Evolutionary conservation across 148 eudicot genomes (phyloP).

Genomic region (Rheum nobile): DNA sequence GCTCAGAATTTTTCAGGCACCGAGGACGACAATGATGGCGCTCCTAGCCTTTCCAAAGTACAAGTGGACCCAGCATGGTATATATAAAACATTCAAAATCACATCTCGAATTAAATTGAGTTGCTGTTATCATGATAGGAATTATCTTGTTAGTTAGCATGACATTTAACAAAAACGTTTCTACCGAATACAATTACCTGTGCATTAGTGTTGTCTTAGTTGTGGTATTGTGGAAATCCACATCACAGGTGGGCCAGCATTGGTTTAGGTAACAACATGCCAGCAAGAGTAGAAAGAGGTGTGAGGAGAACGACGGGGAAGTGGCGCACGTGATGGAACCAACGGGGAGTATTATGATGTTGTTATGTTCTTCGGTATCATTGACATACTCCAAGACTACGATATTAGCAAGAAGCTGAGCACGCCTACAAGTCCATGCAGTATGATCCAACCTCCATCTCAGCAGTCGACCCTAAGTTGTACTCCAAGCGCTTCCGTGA

Average conservation of each 20-base stretch:
- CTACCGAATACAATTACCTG: too few relatives aligned
- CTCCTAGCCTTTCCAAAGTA: neutral
- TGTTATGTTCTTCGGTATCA: conserved; percentile 22
- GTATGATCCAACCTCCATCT: conserved; percentile 4
- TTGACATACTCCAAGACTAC: conserved; percentile 8
- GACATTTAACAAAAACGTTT: too few relatives aligned
- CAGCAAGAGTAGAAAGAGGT: conserved; percentile 7
- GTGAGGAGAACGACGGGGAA: conserved; percentile 4
- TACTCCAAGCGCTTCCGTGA: neutral
- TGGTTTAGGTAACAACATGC: conserved; percentile 6
- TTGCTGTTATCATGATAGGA: too few relatives aligned
- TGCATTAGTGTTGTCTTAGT: too few relatives aligned
- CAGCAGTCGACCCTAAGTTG: neutral
- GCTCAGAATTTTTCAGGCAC: neutral
- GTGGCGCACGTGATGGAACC: conserved; percentile 22
- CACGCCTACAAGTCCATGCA: conserved; percentile 12
- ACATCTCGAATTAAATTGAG: neutral
- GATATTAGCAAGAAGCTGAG: conserved; percentile 10
- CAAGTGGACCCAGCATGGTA: conserved; percentile 6
- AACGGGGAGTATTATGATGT: conserved; percentile 32
- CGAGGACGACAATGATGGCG: neutral
- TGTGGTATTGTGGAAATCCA: neutral
- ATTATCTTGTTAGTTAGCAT: too few relatives aligned
- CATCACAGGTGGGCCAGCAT: conserved; percentile 8
- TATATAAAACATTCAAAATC: neutral